Conservation (phyloP, 768 basidiomycete species). For the Phaffia australis region DNA sequence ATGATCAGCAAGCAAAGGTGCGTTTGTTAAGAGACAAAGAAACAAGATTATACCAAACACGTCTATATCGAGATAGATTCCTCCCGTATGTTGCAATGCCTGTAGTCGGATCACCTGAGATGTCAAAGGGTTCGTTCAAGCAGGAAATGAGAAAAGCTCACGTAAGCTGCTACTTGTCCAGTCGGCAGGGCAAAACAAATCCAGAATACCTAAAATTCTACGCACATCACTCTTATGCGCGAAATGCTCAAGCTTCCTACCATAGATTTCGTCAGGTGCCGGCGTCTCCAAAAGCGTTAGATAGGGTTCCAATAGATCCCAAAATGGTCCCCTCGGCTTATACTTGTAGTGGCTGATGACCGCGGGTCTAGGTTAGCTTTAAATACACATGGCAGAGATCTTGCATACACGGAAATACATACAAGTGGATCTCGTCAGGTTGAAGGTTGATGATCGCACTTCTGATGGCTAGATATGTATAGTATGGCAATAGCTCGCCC, state of each 20-base stretch:
- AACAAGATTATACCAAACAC: slow-evolving; percentile 15
- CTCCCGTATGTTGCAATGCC: slow-evolving; percentile 14
- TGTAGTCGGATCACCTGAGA: slow-evolving; percentile 23
- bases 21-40: background rate
- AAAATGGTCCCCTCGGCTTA: slow-evolving; percentile 38
- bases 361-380: background rate
- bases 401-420: slow-evolving; percentile 24
- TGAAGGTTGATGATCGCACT: slow-evolving; percentile 36
- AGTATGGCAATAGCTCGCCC: slow-evolving; percentile 38
- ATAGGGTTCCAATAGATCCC: slow-evolving; percentile 34
- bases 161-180: background rate
- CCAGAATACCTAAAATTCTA: background rate
- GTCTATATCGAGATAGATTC: slow-evolving; percentile 26
- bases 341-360: slow-evolving; percentile 35
- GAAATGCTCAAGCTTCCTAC: slow-evolving; percentile 28
- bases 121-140: background rate
- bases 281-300: slow-evolving; percentile 35
- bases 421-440: slow-evolving; percentile 38
- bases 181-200: background rate
- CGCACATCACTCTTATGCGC: slow-evolving; percentile 24
- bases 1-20: too few species aligned
- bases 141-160: background rate
- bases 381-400: background rate
- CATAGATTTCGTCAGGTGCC: slow-evolving; percentile 33
- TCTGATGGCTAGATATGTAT: slow-evolving; percentile 38